Evolutionary conservation across 108 stramenopile genomes (phyloP), one percentile per base, ranked within the genome.

Genomic region (Licmophora abbreviata): DNA sequence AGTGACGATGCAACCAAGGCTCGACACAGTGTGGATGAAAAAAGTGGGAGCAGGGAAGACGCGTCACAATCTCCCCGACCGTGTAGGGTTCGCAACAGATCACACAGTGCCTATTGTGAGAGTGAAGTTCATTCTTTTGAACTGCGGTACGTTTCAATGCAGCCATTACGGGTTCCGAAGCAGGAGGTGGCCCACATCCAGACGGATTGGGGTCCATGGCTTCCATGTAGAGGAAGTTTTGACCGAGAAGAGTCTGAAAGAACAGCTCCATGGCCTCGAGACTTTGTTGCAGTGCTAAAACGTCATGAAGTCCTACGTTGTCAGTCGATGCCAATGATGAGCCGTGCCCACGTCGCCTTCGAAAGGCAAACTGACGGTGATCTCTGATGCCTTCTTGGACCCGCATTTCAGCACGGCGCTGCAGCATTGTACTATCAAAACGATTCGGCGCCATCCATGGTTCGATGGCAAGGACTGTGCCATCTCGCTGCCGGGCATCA

Each of bases 31-130:
- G 31, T 7, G 36, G n/a, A 52, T 79, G 73, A 35, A 76, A 88
- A 18, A 83, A 62, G 45, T 88, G 85, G 27, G 76, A 81, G 51
- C 85, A 88, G 10, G 85, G 85, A 7, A 88, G 53, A 32, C 80
- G 67, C 20, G 49, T 43, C 0, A 69, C 72, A 26, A 18, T 22
- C 2, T 49, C 60, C n/a, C 64, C 64, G 3, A 55, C 30, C 22
- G 32, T 43, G 17, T 61, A 56, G 3, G 54, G 59, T 24, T 70
- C 59, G 8, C 63, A 54, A 54, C 69, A 70, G 28, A 70, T 54
- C 29, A 43, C 36, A 47, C 69, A 70, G n/a, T 35, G 34, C 34
- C 9, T 9, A 12, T 35, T 35, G 12, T 35, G 34, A 11, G 9
- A 9, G 34, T 12, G 10, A 35, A 11, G 9, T 11, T 35, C 34